Base-by-base conservation (phyloP, 2,329 filamentous ascomycete species). In the Truncatella angustata region DNA sequence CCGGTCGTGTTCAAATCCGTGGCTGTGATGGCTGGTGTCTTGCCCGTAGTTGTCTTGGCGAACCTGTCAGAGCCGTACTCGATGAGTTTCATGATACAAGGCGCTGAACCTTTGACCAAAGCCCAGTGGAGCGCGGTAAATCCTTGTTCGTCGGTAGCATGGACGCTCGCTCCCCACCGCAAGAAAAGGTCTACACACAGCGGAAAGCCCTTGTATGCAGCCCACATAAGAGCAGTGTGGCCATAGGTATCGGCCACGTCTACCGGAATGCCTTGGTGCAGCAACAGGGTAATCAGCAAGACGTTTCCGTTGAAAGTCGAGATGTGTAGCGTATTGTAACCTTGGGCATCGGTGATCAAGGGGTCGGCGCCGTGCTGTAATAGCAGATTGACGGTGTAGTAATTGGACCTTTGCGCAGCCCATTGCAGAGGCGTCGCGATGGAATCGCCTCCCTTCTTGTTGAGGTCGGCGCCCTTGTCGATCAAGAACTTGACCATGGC, bases 211-310 rank as follows among this genome's bases (percentile, higher is more conserved):
- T 99, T 99, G 76, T 99, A 99, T 14, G 93, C 93, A 16, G 94
- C 91, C 94, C 94, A 99, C 94, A 99, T 99, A 55, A 99, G 79
- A 55, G 87, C 88, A 1, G 94, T 97, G 70, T 99, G 95, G 5
- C 92, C 91, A 66, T 91, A 93, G 47, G 84, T 84, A 71, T 99
- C 94, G 49, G 87, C 80, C 5, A 94, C 88, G 67, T 99, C 94
- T 56, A 99, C 91, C 14, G 91, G 90, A 54, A 99, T 94, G 65
- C 94, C 91, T 66, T 97, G 92, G 73, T 99, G 94, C 21, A 99
- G 81, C 6, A 99, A 82, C 1, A 99, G 81, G 46, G 92, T 85
- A 24, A 99, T 81, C 53, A 97, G 82, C 59, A 95, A 88, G 18
- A 95, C 88, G 68, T 97, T 97, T 60, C 94, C 94, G 69, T 97